Evolutionary conservation across 2,329 filamentous ascomycete species (phyloP).

Genomic region (Erysiphe pulchra): DNA sequence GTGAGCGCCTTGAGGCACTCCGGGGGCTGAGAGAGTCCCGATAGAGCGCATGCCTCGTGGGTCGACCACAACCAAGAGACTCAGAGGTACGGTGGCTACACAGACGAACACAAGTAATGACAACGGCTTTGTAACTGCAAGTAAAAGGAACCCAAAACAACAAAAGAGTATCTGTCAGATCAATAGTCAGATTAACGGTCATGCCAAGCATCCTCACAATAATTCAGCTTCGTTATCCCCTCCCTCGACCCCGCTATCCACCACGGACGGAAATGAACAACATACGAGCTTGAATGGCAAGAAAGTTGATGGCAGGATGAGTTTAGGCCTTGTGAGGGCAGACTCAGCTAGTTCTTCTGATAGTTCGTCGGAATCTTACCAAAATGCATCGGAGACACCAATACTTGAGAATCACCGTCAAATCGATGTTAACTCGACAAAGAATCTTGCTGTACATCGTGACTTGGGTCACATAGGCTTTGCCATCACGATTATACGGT

Average conservation of each 20-base stretch:
- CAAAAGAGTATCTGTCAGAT: constrained; percentile 15
- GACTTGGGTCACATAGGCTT: constrained; percentile 50
- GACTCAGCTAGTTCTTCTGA: constrained; percentile 28
- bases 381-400: constrained; percentile 16
- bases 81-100: constrained; percentile 21
- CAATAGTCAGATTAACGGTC: constrained; percentile 26
- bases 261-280: constrained; percentile 13
- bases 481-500: constrained; percentile 64
- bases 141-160: constrained; percentile 32
- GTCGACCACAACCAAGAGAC: constrained; percentile 12
- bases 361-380: constrained; percentile 24
- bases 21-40: constrained; percentile 13
- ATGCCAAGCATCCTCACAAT: constrained; percentile 18
- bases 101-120: constrained; percentile 57
- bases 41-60: constrained; percentile 14
- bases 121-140: constrained; percentile 61
- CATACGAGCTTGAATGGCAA: constrained; percentile 7
- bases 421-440: constrained; percentile 45
- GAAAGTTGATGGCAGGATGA: constrained; percentile 9
- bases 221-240: constrained; percentile 17
- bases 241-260: constrained; percentile 15
- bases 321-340: constrained; percentile 19
- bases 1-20: constrained; percentile 5
- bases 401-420: constrained; percentile 29
- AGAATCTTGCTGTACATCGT: constrained; percentile 41